A percentile compares a stretch with the other conserved stretches of the same genome.
Conservation (phyloP, 73 alveolate genomes). For the Durusdinium trenchii region DNA sequence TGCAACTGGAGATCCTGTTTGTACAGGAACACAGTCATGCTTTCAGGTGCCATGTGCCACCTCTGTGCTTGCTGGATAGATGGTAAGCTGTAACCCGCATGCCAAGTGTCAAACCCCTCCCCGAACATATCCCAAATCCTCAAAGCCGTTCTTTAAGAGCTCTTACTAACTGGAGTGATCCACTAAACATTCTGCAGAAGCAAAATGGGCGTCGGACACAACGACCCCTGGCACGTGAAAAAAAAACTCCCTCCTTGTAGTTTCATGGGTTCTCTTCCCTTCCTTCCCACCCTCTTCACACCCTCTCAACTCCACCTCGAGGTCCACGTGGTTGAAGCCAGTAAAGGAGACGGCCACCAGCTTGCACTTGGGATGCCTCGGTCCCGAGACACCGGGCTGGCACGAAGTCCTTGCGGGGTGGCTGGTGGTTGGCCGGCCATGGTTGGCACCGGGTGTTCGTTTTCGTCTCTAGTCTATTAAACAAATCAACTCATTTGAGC, state of each 20-base stretch:
- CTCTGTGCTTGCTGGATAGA: no score
- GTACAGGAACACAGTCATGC: no score
- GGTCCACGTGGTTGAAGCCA: slow-evolving; percentile 94
- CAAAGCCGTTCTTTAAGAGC: neutral
- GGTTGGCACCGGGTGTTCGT: neutral
- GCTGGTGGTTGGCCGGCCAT: no score
- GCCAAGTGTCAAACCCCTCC: no score
- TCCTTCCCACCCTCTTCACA: neutral
- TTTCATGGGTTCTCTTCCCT: neutral
- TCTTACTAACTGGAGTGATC: neutral
- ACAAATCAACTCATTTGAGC: no score
- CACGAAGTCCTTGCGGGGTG: no score
- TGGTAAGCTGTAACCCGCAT: no score
- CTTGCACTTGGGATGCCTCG: slow-evolving; percentile 93
- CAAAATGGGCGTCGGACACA: neutral
- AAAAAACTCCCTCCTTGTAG: neutral
- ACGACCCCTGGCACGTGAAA: neutral
- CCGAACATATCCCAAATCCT: no score
- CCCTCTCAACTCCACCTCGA: neutral
- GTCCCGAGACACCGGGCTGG: no score
- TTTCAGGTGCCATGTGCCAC: no score
- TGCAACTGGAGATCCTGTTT: no score
- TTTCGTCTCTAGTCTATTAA: neutral
- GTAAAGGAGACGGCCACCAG: slow-evolving; percentile 94
- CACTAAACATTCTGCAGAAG: no score